Base-by-base conservation (phyloP, 257 asterid genomes). In the Thymus quinquecostatus region DNA sequence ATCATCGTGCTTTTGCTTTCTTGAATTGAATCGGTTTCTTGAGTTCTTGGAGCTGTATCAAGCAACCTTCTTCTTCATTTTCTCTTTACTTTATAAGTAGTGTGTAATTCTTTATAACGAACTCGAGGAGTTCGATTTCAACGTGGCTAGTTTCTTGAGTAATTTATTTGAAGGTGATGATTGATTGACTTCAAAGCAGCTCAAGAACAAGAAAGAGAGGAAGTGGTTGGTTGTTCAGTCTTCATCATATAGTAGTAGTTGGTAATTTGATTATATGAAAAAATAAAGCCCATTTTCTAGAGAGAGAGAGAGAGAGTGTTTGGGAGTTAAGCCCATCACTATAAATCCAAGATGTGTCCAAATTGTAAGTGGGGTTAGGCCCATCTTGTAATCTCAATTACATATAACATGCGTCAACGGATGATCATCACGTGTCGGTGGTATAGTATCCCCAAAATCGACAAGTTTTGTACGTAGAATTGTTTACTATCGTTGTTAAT, bases 1-100 rank as follows among this genome's bases (percentile, higher is more conserved):
- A 66, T 69, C 60, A 74, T 47, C 79, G 72, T 62, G 40, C 21
- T 40, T 66, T 38, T 38, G 6, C 48, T 49, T 47, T 62, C 33
- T 45, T 71, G 47, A 55, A 8, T 28, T 12, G 36, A 55, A 55
- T 10, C 34, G 5, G 5, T 10, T 44, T 44, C 9, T 44, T 10
- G 21, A 21, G 21, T 21, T 44, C 3, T 44, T 44, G 3, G 3
- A 44, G 49, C 49, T 38, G 41, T 38, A 38, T 38, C 41, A 36
- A 43, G 48, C 8, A 43, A 43, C 48, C 8, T 43, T 43, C 48
- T 2, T 43, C 4, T 34, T 34, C 5, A 5, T 60, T 5, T 7
- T 11, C 29, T 60, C n/a, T 10, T 1, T 38, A 1, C 3, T 13
- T 38, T 8, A 9, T 5, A 8, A 53, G 21, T 53, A 34, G 38